Evolutionary conservation across 257 asterid genomes (phyloP).

Genomic region (Nicotiana undulata): DNA sequence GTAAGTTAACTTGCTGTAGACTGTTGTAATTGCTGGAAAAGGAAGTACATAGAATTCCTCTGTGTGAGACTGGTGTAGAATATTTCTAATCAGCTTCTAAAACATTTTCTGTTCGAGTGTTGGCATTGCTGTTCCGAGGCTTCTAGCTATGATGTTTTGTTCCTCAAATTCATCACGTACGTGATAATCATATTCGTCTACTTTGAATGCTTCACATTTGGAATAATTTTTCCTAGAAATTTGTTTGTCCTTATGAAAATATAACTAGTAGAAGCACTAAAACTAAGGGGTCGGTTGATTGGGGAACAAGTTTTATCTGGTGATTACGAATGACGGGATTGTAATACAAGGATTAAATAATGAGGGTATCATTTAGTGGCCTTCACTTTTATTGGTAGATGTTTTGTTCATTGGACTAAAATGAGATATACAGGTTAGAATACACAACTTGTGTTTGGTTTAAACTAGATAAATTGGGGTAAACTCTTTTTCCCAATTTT

Average conservation of each 20-base stretch:
- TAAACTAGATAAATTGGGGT: too few relatives aligned
- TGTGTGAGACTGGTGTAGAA: background rate
- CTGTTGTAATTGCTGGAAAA: background rate
- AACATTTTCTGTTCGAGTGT: background rate
- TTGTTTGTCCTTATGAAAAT: background rate
- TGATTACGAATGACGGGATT: too few relatives aligned
- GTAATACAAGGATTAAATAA: too few relatives aligned
- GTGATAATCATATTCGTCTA: background rate
- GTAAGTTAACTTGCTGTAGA: conserved; percentile 38
- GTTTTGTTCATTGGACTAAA: too few relatives aligned
- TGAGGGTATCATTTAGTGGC: too few relatives aligned
- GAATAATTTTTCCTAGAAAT: background rate
- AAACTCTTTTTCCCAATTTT: too few relatives aligned
- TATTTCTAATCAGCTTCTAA: background rate
- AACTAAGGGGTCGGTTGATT: background rate
- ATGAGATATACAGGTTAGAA: too few relatives aligned
- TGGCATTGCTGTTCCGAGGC: background rate
- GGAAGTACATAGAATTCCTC: background rate
- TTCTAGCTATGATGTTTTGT: background rate
- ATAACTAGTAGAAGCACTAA: background rate
- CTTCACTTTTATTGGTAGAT: too few relatives aligned
- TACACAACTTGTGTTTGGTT: too few relatives aligned
- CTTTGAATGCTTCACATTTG: background rate
- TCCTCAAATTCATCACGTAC: background rate
- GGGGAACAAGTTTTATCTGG: too few relatives aligned